These are phyloP conservation scores for Sambucus nigra DNA, from an alignment of 129 eudicot genomes.

Conservation along the genomic window DNA sequence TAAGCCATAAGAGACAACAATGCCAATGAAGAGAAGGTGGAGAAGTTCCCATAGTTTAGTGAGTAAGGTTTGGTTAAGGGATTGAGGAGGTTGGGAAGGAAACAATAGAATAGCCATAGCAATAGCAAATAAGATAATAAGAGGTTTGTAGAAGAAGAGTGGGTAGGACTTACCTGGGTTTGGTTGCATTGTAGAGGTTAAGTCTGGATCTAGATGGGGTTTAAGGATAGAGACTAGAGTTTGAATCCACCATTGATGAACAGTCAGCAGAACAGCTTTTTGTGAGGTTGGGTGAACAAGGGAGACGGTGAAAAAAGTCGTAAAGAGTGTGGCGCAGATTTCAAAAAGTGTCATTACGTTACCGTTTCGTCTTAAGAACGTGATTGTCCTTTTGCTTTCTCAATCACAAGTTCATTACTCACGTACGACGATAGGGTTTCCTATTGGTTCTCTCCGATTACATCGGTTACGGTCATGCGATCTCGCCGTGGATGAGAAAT, in stretches of 20 bases:
- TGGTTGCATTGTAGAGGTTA: slow-evolving; percentile 20
- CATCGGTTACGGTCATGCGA: no score
- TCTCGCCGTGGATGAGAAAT: no score
- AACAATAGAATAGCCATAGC: slow-evolving; percentile 41
- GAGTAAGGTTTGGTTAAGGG: slow-evolving; percentile 28
- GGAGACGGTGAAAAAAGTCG: slow-evolving; percentile 4
- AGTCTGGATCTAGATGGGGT: slow-evolving; percentile 26
- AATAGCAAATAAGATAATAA: slow-evolving; percentile 40
- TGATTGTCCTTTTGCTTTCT: slow-evolving; percentile 10
- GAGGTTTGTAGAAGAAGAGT: slow-evolving; percentile 35
- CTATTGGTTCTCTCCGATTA: no score
- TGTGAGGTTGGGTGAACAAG: slow-evolving; percentile 19
- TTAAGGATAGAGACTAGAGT: slow-evolving; percentile 16
- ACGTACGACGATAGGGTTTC: no score
- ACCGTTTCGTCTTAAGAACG: slow-evolving; percentile 14
- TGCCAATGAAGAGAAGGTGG: slow-evolving; percentile 66
- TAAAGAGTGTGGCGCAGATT: slow-evolving; percentile 4
- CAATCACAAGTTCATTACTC: no score
- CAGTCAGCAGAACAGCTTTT: slow-evolving; percentile 19
- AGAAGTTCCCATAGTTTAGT: slow-evolving; percentile 65
- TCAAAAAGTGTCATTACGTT: slow-evolving; percentile 15
- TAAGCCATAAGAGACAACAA: slow-evolving; percentile 69
- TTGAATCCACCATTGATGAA: slow-evolving; percentile 31
- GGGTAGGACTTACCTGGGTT: slow-evolving; percentile 46
- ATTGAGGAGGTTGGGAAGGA: slow-evolving; percentile 70